Evolutionary conservation across 495 filamentous ascomycete species (phyloP).

Genomic region (Acidomyces sp.): DNA sequence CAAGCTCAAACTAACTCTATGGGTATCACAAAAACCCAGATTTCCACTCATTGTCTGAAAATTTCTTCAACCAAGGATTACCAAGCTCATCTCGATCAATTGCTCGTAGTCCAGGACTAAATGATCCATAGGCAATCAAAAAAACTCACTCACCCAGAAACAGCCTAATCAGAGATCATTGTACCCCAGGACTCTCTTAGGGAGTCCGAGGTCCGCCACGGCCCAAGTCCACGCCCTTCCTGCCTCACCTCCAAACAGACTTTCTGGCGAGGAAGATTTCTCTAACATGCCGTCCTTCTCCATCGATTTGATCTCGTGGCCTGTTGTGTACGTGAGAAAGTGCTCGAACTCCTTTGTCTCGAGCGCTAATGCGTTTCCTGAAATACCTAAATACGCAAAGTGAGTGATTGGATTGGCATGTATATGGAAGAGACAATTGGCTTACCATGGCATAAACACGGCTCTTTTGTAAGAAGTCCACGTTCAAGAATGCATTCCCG

Average conservation of each 20-base stretch:
- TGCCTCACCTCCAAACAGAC: slow-evolving; percentile 35
- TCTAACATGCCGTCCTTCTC: slow-evolving; percentile 33
- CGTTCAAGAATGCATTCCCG: slow-evolving; percentile 36
- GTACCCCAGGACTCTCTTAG: slow-evolving; percentile 33
- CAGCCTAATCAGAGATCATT: slow-evolving; percentile 32
- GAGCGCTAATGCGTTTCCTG: slow-evolving; percentile 44
- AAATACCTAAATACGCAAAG: slow-evolving; percentile 24
- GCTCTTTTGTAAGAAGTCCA: slow-evolving; percentile 48
- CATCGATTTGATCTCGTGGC: slow-evolving; percentile 37
- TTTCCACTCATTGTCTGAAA: no score
- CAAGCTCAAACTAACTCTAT: no score
- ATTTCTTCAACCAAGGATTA: no score
- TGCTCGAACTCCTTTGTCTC: slow-evolving; percentile 33
- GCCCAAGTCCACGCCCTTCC: slow-evolving; percentile 36
- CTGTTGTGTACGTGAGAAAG: slow-evolving; percentile 40
- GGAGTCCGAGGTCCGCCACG: slow-evolving; percentile 30
- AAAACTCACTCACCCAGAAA: slow-evolving; percentile 1
- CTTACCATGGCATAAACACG: slow-evolving; percentile 46
- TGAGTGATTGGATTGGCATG: not conserved
- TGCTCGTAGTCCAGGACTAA: no score
- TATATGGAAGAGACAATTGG: not conserved
- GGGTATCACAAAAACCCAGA: no score
- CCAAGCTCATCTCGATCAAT: no score
- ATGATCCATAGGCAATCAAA: no score
- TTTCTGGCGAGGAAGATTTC: slow-evolving; percentile 29